Base-by-base conservation (phyloP, 1,139 yeast species). In the Hansenula lynferdii region DNA sequence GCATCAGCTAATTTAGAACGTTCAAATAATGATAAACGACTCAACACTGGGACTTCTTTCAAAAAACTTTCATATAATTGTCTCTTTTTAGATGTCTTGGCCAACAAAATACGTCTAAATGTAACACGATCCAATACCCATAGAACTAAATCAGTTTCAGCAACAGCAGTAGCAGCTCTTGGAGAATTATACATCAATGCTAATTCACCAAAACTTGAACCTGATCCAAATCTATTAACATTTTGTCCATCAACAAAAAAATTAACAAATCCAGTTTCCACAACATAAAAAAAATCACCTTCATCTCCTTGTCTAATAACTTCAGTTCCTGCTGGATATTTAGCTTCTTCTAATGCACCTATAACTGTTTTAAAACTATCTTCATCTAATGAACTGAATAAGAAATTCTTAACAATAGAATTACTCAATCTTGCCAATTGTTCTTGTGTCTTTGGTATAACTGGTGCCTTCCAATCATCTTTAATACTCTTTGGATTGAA, bases 121-220 rank as follows among this genome's bases (percentile, higher is more conserved):
- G 97, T 90, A 54, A 85, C 69, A 57, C 98, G 79, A 64, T 92
- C 98, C 54, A 92, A 73, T 2, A 96, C 95, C 97, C 97, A 92
- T 38, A 90, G 73, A 25, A 75, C 76, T 54, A 82, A 75, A 48
- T 79, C 84, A 9, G 80, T 67, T 24, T 78, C 72, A 9, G 97
- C 95, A 17, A 73, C 57, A 2, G 87, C 97, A 1, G 97, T 89
- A 15, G 97, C 98, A 7, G 97, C 98, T 64, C 98, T 79, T 44
- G 97, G 97, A 17, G 97, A 81, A 63, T 92, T 92, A 68, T 92
- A 92, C 96, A 92, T 89, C 53, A 92, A 75, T 2, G 98, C 98
- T 56, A 92, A 74, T 62, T 92, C 98, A 55, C 98, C 98, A 64
- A 92, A 92, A 33, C 95, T 83, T 7, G 95, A 79, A 5, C 97